Percentiles rank a stretch among this genome's conserved stretches.
phyloP scores from a whole-genome alignment of 2,329 filamentous ascomycete species.

The Fusarium scirpi region DNA sequence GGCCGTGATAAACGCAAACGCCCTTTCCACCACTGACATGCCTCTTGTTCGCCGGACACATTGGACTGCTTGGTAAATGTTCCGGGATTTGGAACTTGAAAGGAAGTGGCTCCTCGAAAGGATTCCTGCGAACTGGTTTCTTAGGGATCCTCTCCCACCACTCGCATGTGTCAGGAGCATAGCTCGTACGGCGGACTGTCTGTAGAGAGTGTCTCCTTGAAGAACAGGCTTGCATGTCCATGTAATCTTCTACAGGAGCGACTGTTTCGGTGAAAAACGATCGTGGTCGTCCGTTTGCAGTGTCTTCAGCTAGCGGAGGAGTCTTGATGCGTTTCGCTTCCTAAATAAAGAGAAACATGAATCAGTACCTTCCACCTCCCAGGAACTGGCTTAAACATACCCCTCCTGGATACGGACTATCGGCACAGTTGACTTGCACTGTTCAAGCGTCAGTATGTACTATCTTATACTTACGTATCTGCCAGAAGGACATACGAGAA shows the following conservation, averaged over 20 bases:
- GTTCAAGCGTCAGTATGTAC: slow-evolving; percentile 9
- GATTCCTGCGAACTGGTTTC: slow-evolving; percentile 37
- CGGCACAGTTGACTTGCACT: slow-evolving; percentile 21
- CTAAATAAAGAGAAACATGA: slow-evolving; percentile 45
- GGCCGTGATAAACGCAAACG: slow-evolving; percentile 64
- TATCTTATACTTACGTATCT: not conserved
- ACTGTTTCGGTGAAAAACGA: slow-evolving; percentile 59
- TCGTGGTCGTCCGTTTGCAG: slow-evolving; percentile 53
- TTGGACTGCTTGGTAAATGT: slow-evolving; percentile 63
- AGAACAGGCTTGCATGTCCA: not conserved
- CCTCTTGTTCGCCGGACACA: slow-evolving; percentile 63
- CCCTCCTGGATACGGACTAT: slow-evolving; percentile 52
- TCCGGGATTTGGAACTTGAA: slow-evolving; percentile 65
- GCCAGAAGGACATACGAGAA: slow-evolving; percentile 12
- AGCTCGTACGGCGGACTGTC: slow-evolving; percentile 39
- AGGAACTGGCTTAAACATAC: slow-evolving; percentile 39
- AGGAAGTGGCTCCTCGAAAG: slow-evolving; percentile 22
- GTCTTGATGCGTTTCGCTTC: slow-evolving; percentile 63
- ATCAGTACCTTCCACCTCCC: slow-evolving; percentile 21
- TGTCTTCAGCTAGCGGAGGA: slow-evolving; percentile 58
- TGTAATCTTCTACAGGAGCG: slow-evolving; percentile 40
- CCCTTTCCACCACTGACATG: slow-evolving; percentile 60
- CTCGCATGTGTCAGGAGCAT: slow-evolving; percentile 47
- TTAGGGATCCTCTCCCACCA: slow-evolving; percentile 54
- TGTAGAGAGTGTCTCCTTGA: slow-evolving; percentile 28